Evolutionary conservation across 257 asterid genomes (phyloP).

Genomic region (Avicennia marina): DNA sequence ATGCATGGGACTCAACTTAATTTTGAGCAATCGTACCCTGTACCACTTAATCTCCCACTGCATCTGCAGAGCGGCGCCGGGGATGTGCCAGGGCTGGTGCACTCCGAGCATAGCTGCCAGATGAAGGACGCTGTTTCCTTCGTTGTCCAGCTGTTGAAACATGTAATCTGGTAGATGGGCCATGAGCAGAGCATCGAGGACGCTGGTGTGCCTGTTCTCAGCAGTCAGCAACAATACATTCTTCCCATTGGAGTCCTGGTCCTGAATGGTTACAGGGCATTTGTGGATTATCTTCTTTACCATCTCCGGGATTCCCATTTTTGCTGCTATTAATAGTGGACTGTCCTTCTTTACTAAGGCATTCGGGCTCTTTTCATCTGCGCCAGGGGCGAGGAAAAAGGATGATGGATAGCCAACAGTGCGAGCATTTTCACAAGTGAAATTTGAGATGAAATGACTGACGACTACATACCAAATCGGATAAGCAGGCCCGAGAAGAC

Average conservation of each 20-base stretch:
- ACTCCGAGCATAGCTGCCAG: conserved; percentile 33
- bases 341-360: conserved; percentile 19
- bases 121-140: conserved; percentile 37
- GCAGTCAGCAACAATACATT: conserved; percentile 38
- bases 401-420: no score
- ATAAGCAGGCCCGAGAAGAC: no score
- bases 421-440: no score
- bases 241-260: conserved; percentile 30
- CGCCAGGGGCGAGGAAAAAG: no score
- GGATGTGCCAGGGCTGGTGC: conserved; percentile 32
- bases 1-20: no score
- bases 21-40: conserved; percentile 36
- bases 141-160: conserved; percentile 30
- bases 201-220: conserved; percentile 32
- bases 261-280: conserved; percentile 39
- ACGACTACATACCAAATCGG: no score
- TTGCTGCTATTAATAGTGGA: conserved; percentile 39
- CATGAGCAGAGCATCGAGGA: conserved; percentile 17
- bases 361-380: not conserved
- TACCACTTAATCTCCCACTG: conserved; percentile 59
- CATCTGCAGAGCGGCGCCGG: no score
- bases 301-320: conserved; percentile 37
- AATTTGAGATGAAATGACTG: no score
- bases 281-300: conserved; percentile 26
- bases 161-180: conserved; percentile 23